These are phyloP conservation scores for Astraeus odoratus DNA, from an alignment of 768 basidiomycete species.

Conservation along the genomic window DNA sequence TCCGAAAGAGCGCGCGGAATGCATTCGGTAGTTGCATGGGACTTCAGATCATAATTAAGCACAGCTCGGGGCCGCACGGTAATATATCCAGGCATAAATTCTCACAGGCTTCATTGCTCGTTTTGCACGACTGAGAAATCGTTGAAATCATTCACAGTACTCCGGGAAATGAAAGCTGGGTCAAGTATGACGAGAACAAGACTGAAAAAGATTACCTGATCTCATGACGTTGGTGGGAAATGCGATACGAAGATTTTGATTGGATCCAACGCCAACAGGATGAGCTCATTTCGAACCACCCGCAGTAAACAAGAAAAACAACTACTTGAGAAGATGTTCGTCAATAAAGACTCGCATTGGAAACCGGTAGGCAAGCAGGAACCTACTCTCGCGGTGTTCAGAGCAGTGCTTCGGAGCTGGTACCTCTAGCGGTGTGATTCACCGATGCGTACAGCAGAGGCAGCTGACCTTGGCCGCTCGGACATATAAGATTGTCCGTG, in stretches of 20 bases:
- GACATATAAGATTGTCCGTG: not conserved
- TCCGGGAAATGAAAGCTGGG: too few relatives aligned
- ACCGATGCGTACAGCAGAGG: not conserved
- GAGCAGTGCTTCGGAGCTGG: not conserved
- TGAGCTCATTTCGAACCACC: too few relatives aligned
- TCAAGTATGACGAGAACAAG: too few relatives aligned
- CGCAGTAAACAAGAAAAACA: too few relatives aligned
- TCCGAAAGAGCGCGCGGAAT: not conserved
- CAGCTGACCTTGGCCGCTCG: not conserved
- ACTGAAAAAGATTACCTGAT: too few relatives aligned
- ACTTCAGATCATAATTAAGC: not conserved
- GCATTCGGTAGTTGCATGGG: not conserved
- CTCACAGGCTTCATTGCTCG: not conserved
- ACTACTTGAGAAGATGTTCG: too few relatives aligned
- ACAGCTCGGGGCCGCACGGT: not conserved
- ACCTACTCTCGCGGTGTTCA: too few relatives aligned
- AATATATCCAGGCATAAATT: not conserved
- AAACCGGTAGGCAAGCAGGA: too few relatives aligned
- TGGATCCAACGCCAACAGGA: too few relatives aligned
- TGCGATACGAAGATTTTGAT: too few relatives aligned
- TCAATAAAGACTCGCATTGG: too few relatives aligned
- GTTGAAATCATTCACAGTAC: not conserved
- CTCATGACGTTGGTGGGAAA: too few relatives aligned
- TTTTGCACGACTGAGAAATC: not conserved
- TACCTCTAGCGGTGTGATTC: not conserved